Percentiles rank a stretch among this genome's conserved stretches.
Conservation (phyloP, 2,329 filamentous ascomycete genomes). For the Xylariaceae sp. region DNA sequence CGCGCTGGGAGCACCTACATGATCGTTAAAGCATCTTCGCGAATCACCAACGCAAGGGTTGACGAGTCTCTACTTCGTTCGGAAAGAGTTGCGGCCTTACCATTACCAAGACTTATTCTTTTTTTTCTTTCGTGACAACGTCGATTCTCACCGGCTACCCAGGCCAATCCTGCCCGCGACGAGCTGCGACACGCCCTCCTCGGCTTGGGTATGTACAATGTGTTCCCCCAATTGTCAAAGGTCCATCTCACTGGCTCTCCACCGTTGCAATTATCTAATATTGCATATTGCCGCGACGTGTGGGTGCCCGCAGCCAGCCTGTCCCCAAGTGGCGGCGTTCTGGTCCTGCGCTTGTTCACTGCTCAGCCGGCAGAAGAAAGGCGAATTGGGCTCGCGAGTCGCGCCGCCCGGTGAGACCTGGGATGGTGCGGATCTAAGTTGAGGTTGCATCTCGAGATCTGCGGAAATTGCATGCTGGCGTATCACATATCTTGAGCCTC, state of each 20-base stretch:
- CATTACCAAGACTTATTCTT: too few species aligned
- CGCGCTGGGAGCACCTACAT: not conserved
- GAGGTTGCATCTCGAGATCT: conserved; percentile 16
- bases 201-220: not conserved
- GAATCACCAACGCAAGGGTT: not conserved
- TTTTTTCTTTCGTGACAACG: not conserved
- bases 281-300: conserved; percentile 1
- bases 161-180: not conserved
- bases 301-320: conserved; percentile 19
- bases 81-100: too few species aligned
- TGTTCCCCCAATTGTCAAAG: conserved; percentile 4
- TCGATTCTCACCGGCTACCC: not conserved
- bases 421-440: conserved; percentile 4
- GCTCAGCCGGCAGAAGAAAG: conserved; percentile 14
- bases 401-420: not conserved
- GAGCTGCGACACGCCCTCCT: not conserved
- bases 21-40: not conserved
- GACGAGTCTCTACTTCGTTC: not conserved
- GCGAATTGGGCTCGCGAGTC: conserved; percentile 6
- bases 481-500: conserved; percentile 15
- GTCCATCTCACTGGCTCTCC: conserved; percentile 6
- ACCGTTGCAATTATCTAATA: conserved; percentile 4
- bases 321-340: conserved; percentile 16
- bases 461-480: conserved; percentile 13
- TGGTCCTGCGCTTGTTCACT: too few species aligned